Conservation (phyloP, 225 moss, liverwort and hornwort species). For the Pleurozium schreberi region DNA sequence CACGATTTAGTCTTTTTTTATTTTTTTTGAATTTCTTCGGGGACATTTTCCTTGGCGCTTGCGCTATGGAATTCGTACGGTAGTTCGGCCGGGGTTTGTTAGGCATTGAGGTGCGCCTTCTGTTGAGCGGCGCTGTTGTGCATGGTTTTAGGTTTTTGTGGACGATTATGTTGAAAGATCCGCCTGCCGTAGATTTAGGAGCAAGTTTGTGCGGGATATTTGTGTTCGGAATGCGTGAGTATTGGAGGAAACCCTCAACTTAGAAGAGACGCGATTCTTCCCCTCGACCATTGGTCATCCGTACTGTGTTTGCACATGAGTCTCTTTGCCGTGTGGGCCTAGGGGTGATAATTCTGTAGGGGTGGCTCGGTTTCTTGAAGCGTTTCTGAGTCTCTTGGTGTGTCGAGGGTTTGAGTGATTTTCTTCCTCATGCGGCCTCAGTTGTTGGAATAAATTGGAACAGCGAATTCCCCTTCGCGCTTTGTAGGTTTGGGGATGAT, state of each 20-base stretch:
- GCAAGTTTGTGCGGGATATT: background rate
- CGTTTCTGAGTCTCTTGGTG: background rate
- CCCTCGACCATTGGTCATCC: background rate
- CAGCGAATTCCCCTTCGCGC: background rate
- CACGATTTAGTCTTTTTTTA: background rate
- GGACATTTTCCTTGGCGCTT: background rate
- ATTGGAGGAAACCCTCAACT: background rate
- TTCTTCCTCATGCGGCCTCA: background rate
- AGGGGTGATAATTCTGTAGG: background rate
- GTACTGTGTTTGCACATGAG: background rate
- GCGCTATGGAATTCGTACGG: background rate
- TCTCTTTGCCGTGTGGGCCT: background rate
- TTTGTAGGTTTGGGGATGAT: background rate
- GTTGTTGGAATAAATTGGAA: background rate
- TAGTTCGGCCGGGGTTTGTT: background rate
- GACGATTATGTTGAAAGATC: background rate
- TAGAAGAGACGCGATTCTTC: background rate
- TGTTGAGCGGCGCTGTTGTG: background rate
- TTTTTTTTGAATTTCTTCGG: background rate
- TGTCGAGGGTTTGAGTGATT: background rate
- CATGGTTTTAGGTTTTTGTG: constrained; percentile 1
- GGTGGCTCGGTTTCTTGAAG: constrained; percentile 5
- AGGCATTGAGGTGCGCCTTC: background rate
- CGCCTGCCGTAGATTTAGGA: background rate
- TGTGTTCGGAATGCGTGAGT: background rate